Conservation (phyloP, 2,329 filamentous ascomycete genomes). For the Dothideomycetidae sp. region DNA sequence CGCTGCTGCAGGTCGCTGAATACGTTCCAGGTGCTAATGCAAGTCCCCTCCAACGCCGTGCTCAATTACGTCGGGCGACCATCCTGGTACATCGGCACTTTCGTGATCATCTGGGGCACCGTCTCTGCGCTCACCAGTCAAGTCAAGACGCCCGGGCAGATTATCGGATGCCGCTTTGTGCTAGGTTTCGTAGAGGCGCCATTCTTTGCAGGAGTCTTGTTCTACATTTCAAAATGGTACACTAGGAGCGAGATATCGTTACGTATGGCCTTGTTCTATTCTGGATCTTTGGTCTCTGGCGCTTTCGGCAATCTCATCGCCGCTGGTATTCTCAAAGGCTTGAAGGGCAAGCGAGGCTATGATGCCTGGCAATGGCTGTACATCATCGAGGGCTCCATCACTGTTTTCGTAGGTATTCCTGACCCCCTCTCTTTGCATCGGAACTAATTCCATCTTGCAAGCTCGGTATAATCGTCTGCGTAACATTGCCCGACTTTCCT, state of each 20-base stretch:
- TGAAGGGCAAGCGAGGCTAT: constrained; percentile 44
- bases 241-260: constrained; percentile 52
- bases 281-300: constrained; percentile 53
- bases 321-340: constrained; percentile 49
- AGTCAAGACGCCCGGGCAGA: constrained; percentile 28
- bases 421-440: constrained; percentile 32
- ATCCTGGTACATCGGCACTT: constrained; percentile 25
- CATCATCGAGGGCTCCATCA: constrained; percentile 55
- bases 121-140: constrained; percentile 32
- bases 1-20: background rate
- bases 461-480: constrained; percentile 23
- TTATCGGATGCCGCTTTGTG: constrained; percentile 33
- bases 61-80: constrained; percentile 33
- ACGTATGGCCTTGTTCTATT: constrained; percentile 52
- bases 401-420: constrained; percentile 29
- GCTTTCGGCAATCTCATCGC: constrained; percentile 53
- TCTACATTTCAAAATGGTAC: constrained; percentile 54
- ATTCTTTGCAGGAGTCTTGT: constrained; percentile 31
- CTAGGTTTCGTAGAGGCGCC: constrained; percentile 25
- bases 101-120: constrained; percentile 32
- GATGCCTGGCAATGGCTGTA: constrained; percentile 49
- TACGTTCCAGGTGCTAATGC: constrained; percentile 18
- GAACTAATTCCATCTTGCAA: constrained; percentile 45
- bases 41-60: constrained; percentile 35
- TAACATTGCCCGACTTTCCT: constrained; percentile 24